A percentile compares a stretch with the other conserved stretches of the same genome.
phyloP scores from a whole-genome alignment of 2,329 filamentous ascomycete genomes.

The Phyllosticta ampelicida region DNA sequence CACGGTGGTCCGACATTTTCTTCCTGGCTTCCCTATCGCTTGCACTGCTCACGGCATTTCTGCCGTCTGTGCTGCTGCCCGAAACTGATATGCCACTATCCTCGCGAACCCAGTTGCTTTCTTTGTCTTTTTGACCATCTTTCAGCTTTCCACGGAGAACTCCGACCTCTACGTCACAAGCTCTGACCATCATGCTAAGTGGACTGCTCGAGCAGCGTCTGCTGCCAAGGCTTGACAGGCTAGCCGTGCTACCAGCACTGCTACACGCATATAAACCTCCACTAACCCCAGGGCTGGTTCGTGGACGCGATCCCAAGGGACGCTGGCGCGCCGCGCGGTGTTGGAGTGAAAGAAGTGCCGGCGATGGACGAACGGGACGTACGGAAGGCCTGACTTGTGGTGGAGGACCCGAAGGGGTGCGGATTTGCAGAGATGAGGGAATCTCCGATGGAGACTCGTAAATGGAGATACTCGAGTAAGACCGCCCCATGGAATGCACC shows the following conservation, averaged over 20 bases:
- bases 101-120: background rate
- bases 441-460: background rate
- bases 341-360: background rate
- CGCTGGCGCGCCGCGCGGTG: slow-evolving; percentile 4
- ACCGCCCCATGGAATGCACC: background rate
- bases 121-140: background rate
- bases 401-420: slow-evolving; percentile 1
- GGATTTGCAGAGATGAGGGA: background rate
- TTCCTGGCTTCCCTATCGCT: background rate
- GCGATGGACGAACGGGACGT: background rate
- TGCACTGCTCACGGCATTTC: background rate
- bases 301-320: background rate
- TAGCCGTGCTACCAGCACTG: background rate
- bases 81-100: background rate
- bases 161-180: slow-evolving; percentile 4
- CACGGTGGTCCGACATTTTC: background rate
- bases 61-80: background rate
- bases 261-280: background rate
- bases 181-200: slow-evolving; percentile 5
- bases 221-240: background rate
- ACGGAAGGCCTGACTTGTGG: background rate
- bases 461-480: background rate
- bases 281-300: background rate
- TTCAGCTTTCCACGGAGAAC: background rate
- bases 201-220: background rate